phyloP scores from a whole-genome alignment of 2,329 filamentous ascomycete species.

The Calonectria montana region DNA sequence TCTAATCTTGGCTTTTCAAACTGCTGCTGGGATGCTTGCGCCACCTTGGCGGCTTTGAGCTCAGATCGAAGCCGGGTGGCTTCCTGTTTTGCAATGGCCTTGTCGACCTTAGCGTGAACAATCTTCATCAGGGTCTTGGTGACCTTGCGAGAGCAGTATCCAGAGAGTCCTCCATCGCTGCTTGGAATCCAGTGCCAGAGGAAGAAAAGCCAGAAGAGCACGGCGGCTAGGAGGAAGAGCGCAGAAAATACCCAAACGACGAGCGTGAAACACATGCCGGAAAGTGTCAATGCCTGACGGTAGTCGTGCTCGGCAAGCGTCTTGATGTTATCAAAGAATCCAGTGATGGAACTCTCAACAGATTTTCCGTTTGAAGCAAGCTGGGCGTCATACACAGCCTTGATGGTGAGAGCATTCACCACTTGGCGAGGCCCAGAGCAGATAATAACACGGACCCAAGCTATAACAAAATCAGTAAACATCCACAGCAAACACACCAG shows the following conservation, averaged over 20 bases:
- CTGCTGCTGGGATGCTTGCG: conserved; percentile 51
- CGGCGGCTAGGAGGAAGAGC: conserved; percentile 78
- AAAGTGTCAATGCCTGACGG: conserved; percentile 84
- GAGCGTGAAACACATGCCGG: conserved; percentile 92
- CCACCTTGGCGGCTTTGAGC: conserved; percentile 56
- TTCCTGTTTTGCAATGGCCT: conserved; percentile 84
- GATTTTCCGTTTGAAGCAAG: conserved; percentile 66
- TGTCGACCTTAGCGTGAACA: conserved; percentile 87
- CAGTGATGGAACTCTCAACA: conserved; percentile 72
- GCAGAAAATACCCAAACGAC: conserved; percentile 89
- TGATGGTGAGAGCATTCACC: conserved; percentile 89
- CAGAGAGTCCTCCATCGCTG: conserved; percentile 81
- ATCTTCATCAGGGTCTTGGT: conserved; percentile 87
- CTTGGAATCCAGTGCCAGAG: conserved; percentile 92
- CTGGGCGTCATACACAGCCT: conserved; percentile 82
- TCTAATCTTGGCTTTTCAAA: conserved; percentile 62
- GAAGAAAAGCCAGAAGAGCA: conserved; percentile 86
- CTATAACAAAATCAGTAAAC: conserved; percentile 53
- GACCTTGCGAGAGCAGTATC: conserved; percentile 93
- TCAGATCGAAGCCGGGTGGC: conserved; percentile 66
- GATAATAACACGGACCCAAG: conserved; percentile 88
- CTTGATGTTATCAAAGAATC: conserved; percentile 87
- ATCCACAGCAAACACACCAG: too few relatives aligned
- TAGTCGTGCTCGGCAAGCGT: conserved; percentile 78
- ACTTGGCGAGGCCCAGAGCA: conserved; percentile 93